These are phyloP conservation scores for Leptographium wingfieldii DNA, from an alignment of 2,329 filamentous ascomycete genomes.

Conservation along the genomic window DNA sequence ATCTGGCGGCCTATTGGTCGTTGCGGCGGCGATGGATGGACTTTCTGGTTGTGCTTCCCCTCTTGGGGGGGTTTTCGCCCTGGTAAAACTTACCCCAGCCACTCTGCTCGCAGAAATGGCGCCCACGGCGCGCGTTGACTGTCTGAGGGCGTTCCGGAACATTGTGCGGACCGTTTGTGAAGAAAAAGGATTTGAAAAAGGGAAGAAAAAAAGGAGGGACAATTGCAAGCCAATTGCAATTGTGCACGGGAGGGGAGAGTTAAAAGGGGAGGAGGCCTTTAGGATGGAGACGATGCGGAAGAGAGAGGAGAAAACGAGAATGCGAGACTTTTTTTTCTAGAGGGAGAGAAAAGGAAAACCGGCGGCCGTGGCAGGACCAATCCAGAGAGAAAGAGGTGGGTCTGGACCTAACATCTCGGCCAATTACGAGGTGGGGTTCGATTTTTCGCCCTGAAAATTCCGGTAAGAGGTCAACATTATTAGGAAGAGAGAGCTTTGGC, in stretches of 20 bases:
- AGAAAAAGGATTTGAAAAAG: conserved; percentile 31
- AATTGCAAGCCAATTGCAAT: conserved; percentile 51
- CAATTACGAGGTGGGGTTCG: conserved; percentile 10
- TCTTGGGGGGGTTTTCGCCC: background rate
- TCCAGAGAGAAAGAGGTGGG: conserved; percentile 7
- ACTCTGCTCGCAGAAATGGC: conserved; percentile 89
- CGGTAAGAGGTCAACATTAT: conserved; percentile 9
- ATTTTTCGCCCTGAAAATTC: conserved; percentile 15
- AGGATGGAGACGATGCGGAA: conserved; percentile 11
- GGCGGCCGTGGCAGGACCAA: conserved; percentile 4
- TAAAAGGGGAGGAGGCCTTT: conserved; percentile 2
- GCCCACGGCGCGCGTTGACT: conserved; percentile 89
- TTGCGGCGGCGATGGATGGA: background rate
- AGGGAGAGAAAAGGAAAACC: conserved; percentile 8
- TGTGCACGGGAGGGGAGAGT: conserved; percentile 21
- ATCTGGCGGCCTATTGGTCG: background rate
- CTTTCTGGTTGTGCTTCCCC: background rate
- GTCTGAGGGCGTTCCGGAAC: conserved; percentile 97
- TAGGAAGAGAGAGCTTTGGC: conserved; percentile 4
- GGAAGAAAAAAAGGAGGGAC: conserved; percentile 35
- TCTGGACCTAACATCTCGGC: background rate
- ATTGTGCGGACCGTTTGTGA: conserved; percentile 38
- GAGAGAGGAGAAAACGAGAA: conserved; percentile 10
- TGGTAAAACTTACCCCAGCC: conserved; percentile 68
- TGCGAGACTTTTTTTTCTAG: conserved; percentile 10